These are phyloP conservation scores for Yarrowia osloensis DNA, from an alignment of 805 yeast genomes.

Conservation along the genomic window DNA sequence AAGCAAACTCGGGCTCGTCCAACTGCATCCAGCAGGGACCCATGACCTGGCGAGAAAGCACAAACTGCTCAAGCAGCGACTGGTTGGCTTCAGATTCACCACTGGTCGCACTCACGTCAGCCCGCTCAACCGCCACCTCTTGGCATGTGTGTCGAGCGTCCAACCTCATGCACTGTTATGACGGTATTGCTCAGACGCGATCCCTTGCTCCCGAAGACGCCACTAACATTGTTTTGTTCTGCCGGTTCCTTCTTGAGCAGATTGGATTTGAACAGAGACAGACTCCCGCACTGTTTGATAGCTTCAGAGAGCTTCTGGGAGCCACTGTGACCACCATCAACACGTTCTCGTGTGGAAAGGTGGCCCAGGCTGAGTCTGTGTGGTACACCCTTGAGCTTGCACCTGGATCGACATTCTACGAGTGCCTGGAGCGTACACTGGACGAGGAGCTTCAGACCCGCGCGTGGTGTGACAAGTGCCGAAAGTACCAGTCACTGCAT, in stretches of 20 bases:
- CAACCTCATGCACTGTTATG: conserved; percentile 48
- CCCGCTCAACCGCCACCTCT: too few relatives aligned
- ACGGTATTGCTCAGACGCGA: conserved; percentile 19
- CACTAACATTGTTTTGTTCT: conserved; percentile 45
- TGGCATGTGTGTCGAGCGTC: conserved; percentile 78
- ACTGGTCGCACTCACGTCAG: too few relatives aligned
- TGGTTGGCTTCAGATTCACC: too few relatives aligned
- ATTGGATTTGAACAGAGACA: conserved; percentile 48
- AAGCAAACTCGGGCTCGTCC: conserved; percentile 57
- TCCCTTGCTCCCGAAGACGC: conserved; percentile 18
- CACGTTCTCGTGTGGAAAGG: conserved; percentile 37
- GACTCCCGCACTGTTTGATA: conserved; percentile 5
- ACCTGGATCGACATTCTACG: conserved; percentile 33
- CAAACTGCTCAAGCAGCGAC: conserved; percentile 80
- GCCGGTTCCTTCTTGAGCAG: conserved; percentile 57
- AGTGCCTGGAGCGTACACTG: conserved; percentile 36
- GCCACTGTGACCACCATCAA: conserved; percentile 33
- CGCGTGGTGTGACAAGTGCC: conserved; percentile 56
- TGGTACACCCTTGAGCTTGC: conserved; percentile 37
- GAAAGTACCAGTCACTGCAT: conserved; percentile 56
- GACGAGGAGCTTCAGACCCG: conserved; percentile 46
- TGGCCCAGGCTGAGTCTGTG: conserved; percentile 33
- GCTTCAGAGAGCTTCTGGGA: conserved; percentile 32
- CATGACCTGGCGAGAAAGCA: conserved; percentile 79
- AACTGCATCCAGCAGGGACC: conserved; percentile 97